phyloP scores from a whole-genome alignment of 2,329 filamentous ascomycete genomes.

The Sclerotinia nivalis region DNA sequence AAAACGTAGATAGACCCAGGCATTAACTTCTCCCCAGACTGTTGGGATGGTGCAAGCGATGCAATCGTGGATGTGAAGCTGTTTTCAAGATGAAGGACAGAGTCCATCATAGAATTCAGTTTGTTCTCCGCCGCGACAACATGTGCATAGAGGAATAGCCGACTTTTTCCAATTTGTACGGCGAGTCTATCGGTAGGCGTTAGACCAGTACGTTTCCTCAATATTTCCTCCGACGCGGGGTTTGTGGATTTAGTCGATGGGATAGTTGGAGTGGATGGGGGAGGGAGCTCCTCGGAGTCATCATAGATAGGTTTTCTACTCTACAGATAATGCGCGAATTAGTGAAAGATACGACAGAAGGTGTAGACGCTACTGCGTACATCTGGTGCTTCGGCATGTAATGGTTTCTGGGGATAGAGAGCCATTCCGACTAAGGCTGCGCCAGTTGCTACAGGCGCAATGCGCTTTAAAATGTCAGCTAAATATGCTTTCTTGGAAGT shows the following conservation, averaged over 20 bases:
- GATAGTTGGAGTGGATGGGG: slow-evolving; percentile 37
- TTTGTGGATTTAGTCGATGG: slow-evolving; percentile 29
- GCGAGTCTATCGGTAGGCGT: slow-evolving; percentile 90
- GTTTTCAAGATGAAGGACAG: slow-evolving; percentile 80
- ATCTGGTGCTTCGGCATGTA: slow-evolving; percentile 50
- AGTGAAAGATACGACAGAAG: background rate
- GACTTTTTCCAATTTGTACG: slow-evolving; percentile 74
- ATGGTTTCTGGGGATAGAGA: slow-evolving; percentile 48
- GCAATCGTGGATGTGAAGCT: slow-evolving; percentile 88
- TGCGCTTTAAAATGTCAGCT: slow-evolving; percentile 45
- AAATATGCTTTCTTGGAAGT: slow-evolving; percentile 25
- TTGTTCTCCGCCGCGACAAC: slow-evolving; percentile 74
- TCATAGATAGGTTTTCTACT: slow-evolving; percentile 79
- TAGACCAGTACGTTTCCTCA: slow-evolving; percentile 50
- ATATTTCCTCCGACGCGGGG: slow-evolving; percentile 8
- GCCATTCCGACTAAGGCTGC: slow-evolving; percentile 46
- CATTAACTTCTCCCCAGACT: slow-evolving; percentile 84
- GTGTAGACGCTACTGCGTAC: slow-evolving; percentile 29
- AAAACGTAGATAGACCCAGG: slow-evolving; percentile 90
- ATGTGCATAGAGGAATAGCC: slow-evolving; percentile 77
- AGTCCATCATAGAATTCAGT: slow-evolving; percentile 79
- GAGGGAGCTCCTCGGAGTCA: slow-evolving; percentile 53
- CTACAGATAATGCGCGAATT: slow-evolving; percentile 31
- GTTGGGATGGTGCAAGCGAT: slow-evolving; percentile 80
- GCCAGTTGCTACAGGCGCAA: slow-evolving; percentile 49